phyloP scores from a whole-genome alignment of 352 stramenopile genomes.

The Phytopythium kandeliae region DNA sequence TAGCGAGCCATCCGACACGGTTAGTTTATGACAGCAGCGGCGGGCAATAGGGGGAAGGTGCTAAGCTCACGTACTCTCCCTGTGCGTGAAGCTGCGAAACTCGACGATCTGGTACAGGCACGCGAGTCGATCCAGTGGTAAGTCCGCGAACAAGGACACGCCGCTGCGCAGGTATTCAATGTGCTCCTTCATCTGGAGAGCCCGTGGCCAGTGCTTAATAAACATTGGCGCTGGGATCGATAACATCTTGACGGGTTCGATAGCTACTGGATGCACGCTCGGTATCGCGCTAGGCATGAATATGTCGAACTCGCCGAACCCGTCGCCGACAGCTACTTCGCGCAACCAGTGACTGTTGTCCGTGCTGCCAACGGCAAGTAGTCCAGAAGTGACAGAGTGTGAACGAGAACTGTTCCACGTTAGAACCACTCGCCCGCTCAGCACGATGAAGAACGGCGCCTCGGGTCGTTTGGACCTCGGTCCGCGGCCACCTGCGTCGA shows the following conservation, averaged over 20 bases:
- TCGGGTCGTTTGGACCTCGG: conserved; percentile 9
- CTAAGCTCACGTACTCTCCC: conserved; percentile 26
- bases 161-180: conserved; percentile 43
- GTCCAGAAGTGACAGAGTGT: background rate
- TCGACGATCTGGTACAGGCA: conserved; percentile 49
- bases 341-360: conserved; percentile 21
- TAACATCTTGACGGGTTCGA: conserved; percentile 45
- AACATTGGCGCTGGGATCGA: conserved; percentile 47
- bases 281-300: conserved; percentile 30
- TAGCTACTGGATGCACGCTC: conserved; percentile 32
- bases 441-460: conserved; percentile 40
- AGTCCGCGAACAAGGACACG: conserved; percentile 31
- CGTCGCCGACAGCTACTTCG: conserved; percentile 28
- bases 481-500: conserved; percentile 18
- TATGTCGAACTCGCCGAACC: conserved; percentile 68
- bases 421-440: conserved; percentile 40
- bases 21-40: too few relatives aligned
- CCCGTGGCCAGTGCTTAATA: conserved; percentile 33
- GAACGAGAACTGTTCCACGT: conserved; percentile 22
- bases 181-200: conserved; percentile 20
- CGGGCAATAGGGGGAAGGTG: too few relatives aligned
- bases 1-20: background rate
- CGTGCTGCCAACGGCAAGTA: background rate
- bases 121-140: conserved; percentile 53
- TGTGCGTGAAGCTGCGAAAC: conserved; percentile 33